These are phyloP conservation scores for Phoma sp. DNA, from an alignment of 2,329 filamentous ascomycete genomes.

Conservation along the genomic window DNA sequence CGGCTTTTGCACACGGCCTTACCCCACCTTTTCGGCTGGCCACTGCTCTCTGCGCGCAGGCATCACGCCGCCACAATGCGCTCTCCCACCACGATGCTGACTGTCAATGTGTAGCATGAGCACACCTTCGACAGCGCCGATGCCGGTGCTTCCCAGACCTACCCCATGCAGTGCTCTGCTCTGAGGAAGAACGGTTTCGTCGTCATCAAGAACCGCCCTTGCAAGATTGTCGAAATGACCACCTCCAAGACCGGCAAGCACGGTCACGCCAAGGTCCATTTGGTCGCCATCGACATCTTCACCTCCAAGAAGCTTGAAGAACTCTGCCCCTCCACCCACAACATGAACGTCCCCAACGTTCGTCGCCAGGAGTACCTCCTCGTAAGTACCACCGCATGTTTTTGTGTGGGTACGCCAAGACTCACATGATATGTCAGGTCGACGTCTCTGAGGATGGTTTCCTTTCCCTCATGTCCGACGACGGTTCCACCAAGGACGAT, in stretches of 20 bases:
- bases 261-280: slow-evolving; percentile 99
- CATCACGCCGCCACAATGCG: slow-evolving; percentile 22
- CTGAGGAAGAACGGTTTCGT: slow-evolving; percentile 99
- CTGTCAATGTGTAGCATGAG: slow-evolving; percentile 54
- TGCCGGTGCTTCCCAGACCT: slow-evolving; percentile 93
- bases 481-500: slow-evolving; percentile 90
- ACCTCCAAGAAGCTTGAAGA: slow-evolving; percentile 99
- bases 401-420: slow-evolving; percentile 9
- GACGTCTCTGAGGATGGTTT: slow-evolving; percentile 93
- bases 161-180: slow-evolving; percentile 98
- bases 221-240: slow-evolving; percentile 99
- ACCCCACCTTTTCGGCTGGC: slow-evolving; percentile 48
- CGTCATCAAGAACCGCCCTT: slow-evolving; percentile 97
- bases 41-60: slow-evolving; percentile 40
- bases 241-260: slow-evolving; percentile 99
- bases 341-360: slow-evolving; percentile 98
- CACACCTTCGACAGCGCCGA: slow-evolving; percentile 90
- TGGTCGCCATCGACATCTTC: slow-evolving; percentile 99
- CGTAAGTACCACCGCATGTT: slow-evolving; percentile 65
- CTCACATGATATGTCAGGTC: slow-evolving; percentile 63
- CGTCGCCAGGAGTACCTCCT: slow-evolving; percentile 89
- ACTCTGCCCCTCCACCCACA: slow-evolving; percentile 94
- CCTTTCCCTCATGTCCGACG: slow-evolving; percentile 90
- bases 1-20: slow-evolving; percentile 34
- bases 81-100: slow-evolving; percentile 7